Evolutionary conservation across 495 filamentous ascomycete species (phyloP), one percentile per base, ranked within the genome.

Genomic region (Aspergillus biplanus): DNA sequence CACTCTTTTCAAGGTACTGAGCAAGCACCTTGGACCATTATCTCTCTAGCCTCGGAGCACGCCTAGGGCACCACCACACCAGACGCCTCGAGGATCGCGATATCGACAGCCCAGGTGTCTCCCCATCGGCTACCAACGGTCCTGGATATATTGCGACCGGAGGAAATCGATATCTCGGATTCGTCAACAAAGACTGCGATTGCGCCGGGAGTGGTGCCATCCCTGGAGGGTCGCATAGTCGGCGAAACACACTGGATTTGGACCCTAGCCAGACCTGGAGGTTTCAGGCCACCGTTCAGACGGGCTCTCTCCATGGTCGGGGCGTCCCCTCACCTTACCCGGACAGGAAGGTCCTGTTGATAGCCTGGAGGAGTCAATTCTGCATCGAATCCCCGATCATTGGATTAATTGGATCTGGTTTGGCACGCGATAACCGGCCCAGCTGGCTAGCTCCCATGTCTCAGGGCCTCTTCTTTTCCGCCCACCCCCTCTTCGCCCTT

Each of bases 161-260:
- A 5, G 7, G 16, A 18, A 18, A 5, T 27, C 27, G 16, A 50
- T 50, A 44, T 18, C 7, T 27, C 27, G 1, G 5, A 50, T 50
- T 50, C 6, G 21, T 27, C 27, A 27, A 21, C 9, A 18, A 6
- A 5, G 1, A 18, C 9, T 50, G 21, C 27, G 21, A 31, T 50
- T 50, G 47, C 16, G 47, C 47, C 16, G 47, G 47, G 16, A 18
- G 11, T 50, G 47, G 47, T 50, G 47, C 47, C 47, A 50, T 50
- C n/a, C 47, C 21, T 50, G 47, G 47, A 50, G 1, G 21, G 15
- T 21, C 16, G 27, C 4, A 44, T 44, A 12, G 7, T 44, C 39
- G n/a, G 21, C 21, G 21, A 27, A 27, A 27, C 21, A 27, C 21
- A 1, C 21, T 27, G 21, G 21, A 27, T 27, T 27, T 27, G 21